These are phyloP conservation scores for Raphanus raphanistrum DNA, from an alignment of 345 rosid genomes.

Conservation along the genomic window DNA sequence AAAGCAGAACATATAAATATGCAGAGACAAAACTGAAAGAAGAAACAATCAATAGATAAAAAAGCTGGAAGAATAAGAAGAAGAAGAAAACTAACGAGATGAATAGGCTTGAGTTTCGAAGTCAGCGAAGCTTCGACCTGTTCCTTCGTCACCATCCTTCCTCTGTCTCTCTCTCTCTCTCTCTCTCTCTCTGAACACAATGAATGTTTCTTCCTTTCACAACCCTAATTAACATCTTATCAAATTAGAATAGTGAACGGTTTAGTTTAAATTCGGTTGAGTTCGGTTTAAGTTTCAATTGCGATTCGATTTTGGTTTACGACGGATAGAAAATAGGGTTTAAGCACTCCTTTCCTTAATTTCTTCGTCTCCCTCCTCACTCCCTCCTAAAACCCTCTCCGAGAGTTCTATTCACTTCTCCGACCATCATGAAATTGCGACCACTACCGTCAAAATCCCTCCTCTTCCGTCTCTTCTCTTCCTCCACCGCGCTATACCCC, in stretches of 20 bases:
- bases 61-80: constrained; percentile 3
- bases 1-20: background rate
- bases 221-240: constrained; percentile 19
- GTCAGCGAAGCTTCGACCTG: constrained; percentile 74
- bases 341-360: constrained; percentile 10
- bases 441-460: constrained; percentile 32
- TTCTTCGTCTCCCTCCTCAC: constrained; percentile 18
- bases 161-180: background rate
- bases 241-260: background rate
- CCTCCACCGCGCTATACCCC: constrained; percentile 4
- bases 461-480: constrained; percentile 27
- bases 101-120: constrained; percentile 69
- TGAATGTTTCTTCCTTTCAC: background rate
- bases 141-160: constrained; percentile 75
- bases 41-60: background rate
- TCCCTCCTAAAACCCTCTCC: constrained; percentile 33
- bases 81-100: constrained; percentile 54
- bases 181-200: background rate
- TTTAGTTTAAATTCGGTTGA: background rate
- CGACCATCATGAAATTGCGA: constrained; percentile 43
- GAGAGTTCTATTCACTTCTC: constrained; percentile 10
- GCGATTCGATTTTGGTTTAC: background rate
- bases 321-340: constrained; percentile 31
- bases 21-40: background rate
- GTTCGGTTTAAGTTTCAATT: constrained; percentile 6